Evolutionary conservation across 2,329 filamentous ascomycete genomes (phyloP), one percentile per base, ranked within the genome.

Genomic region (Periconia sp.): DNA sequence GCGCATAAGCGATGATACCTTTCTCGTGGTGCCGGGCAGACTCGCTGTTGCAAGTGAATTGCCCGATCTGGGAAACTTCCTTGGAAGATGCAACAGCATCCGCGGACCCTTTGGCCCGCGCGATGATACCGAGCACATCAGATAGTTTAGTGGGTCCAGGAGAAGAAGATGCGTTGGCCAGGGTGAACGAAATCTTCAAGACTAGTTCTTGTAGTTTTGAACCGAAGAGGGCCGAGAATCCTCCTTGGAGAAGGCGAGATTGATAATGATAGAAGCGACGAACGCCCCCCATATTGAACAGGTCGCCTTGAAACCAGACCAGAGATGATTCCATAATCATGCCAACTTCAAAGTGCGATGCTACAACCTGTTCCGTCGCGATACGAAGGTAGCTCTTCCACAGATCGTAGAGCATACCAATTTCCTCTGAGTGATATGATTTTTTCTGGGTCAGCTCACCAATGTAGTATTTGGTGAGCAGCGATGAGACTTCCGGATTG

Each of bases 401-500:
- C 3, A 66, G 52, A 30, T 66, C 63, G 47, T 64, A 66, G 14
- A 64, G 54, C 60, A 63, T 62, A 35, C 55, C 49, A 9, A 64
- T 45, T 23, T 64, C 63, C n/a, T 64, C 63, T 0, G 56, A 53
- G 20, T 57, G 54, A 41, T 58, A 64, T 2, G 54, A 48, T 11
- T 62, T 60, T 49, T 64, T 66, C 14, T 60, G 59, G 15, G 60
- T 63, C 27, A 63, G 41, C 46, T 66, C 60, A 15, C 62, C 63
- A 19, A 66, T 56, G 50, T 61, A 64, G 50, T 66, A 66, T 45
- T 64, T 66, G 10, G 62, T 64, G 18, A 66, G 46, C 17, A 66
- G 47, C 11, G 79, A 81, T 5, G 75, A 71, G 0, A 83, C 81
- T 59, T 96, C 90, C 41, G 96, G 81, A 1, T 86, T 95, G 27